Conservation (phyloP, 768 basidiomycete species). For the Galerina marginata region DNA sequence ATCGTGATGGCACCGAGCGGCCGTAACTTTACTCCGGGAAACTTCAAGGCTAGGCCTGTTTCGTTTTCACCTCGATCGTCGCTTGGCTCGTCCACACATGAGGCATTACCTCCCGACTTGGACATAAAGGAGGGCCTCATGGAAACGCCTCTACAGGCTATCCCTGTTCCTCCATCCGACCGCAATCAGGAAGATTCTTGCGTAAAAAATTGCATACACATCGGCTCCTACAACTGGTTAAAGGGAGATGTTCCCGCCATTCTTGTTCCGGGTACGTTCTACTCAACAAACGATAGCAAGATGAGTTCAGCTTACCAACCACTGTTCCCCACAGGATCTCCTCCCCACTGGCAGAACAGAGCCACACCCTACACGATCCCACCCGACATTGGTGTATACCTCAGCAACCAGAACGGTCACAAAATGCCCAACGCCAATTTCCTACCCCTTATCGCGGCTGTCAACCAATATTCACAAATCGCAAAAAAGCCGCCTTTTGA, state of each 20-base stretch:
- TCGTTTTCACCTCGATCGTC: constrained; percentile 12
- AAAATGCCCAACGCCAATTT: constrained; percentile 39
- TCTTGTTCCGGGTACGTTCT: constrained; percentile 48
- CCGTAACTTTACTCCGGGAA: constrained; percentile 10
- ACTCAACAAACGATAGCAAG: not conserved
- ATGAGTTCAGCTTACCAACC: not conserved
- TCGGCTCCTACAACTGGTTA: constrained; percentile 67
- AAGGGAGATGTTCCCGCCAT: constrained; percentile 50
- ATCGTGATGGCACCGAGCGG: constrained; percentile 30
- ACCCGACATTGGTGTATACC: constrained; percentile 53
- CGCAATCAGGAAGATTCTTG: constrained; percentile 33
- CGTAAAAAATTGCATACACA: constrained; percentile 30
- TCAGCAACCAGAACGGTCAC: constrained; percentile 64
- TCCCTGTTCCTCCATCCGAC: constrained; percentile 25
- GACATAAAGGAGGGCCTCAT: constrained; percentile 42
- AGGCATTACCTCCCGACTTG: constrained; percentile 36
- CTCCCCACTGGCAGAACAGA: constrained; percentile 59
- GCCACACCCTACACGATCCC: constrained; percentile 56
- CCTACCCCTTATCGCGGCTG: constrained; percentile 66
- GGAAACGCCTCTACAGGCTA: constrained; percentile 30
- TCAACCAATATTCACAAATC: constrained; percentile 44
- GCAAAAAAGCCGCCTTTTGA: constrained; percentile 41
- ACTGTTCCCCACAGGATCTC: constrained; percentile 49
- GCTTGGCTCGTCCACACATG: constrained; percentile 15
- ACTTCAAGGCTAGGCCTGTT: constrained; percentile 10